Evolutionary conservation across 352 stramenopile species (phyloP), one percentile per base, ranked within the genome.

Genomic region (Globisporangium radiosum): DNA sequence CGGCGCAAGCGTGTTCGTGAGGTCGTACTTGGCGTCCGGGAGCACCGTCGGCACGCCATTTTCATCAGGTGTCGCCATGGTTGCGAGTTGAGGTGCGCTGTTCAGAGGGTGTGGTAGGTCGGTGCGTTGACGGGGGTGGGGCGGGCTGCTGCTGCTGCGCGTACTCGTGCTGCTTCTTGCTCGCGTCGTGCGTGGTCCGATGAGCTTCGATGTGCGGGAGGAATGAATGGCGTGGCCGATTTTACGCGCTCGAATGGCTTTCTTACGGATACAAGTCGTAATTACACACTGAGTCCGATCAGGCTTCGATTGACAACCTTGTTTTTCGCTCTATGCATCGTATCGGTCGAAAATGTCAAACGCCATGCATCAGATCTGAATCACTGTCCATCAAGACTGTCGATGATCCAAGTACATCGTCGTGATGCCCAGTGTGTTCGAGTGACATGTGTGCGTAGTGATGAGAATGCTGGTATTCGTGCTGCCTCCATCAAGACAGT

Each of bases 1-100:
- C 55, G 94, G 90, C 59, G 90, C 93, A 59, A 98, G 81, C 63
- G 79, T 85, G 68, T 96, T 96, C 52, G 95, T 98, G 56, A 98
- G 80, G 71, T 98, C 94, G 75, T 97, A 98, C 65, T 89, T 76
- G 59, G 84, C 73, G 45, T 90, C 76, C 8, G 79, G 74, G 15
- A 71, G 69, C 45, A 86, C 81, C 47, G 63, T 66, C 53, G 70
- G 62, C 59, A 55, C 68, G 11, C 59, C 75, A 49, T 59, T 73
- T 39, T 86, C 77, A 63, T 89, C 79, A 51, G 65, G 53, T 39
- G 51, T 69, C 57, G 66, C 71, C 70, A 81, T 81, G 37, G 8
- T 69, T 52, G 36, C 42, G 48, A 19, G 37, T 11, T 44, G 48
- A 33, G 25, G 25, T 33, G 25, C 25, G 25, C 25, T 33, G 25